Base-by-base conservation (phyloP, 176 grass and related monocot genomes). In the Themeda triandra region DNA sequence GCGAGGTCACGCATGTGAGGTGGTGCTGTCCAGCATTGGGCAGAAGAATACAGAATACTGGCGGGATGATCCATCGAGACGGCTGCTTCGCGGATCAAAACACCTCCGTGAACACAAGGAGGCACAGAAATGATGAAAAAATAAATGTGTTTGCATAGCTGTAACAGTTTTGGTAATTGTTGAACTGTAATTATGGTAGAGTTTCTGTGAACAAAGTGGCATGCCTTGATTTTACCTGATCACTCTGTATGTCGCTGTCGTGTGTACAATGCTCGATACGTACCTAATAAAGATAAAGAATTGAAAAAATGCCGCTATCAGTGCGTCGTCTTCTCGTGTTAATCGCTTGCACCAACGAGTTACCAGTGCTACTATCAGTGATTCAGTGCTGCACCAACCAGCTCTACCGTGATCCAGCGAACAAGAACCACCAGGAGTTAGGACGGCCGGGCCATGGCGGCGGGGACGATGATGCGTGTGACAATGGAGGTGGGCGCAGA, bases 401-500 rank as follows among this genome's bases (percentile, higher is more conserved):
- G 25, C 9, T 41, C 12, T 44, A 44, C 41, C 41, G 11, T 44
- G 9, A n/a, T 23, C 33, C 23, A 14, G 37, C 39, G n/a, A 41
- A 10, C 21, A 2, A 42, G 69, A 25, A 21, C 21, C 2, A 42
- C 54, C 19, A 60, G 56, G 9, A 25, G n/a, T n/a, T n/a, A n/a
- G n/a, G n/a, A n/a, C n/a, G n/a, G n/a, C n/a, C 6, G 1, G 24
- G 40, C 13, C 24, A 46, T 28, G 69, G 40, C 24, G 40, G 24
- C 69, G 40, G 39, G 3, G 40, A 4, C 40, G 24, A 45, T 8
- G 56, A 79, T 98, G 73, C 83, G 89, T 44, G 93, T 94, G 36
- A 83, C 91, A 66, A 98, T 98, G 96, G 93, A 98, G 69, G 93
- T 98, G 19, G 89, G 89, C 58, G 51, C 63, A 35, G 93, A 98